Evolutionary conservation across 331 rosid species (phyloP).

Genomic region (Quercus lobata): DNA sequence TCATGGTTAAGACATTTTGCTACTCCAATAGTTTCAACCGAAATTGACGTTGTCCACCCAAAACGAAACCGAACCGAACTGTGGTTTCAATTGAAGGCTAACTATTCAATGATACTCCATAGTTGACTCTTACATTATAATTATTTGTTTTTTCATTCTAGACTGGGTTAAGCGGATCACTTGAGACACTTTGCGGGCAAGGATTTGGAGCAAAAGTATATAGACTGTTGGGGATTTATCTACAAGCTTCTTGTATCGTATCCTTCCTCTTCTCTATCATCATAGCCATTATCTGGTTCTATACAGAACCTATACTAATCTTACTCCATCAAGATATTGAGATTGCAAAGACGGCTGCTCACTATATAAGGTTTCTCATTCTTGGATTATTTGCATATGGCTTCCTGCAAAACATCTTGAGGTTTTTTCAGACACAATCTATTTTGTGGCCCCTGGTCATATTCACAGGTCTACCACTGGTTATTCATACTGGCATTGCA

Average conservation of each 20-base stretch:
- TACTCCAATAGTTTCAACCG: too few species aligned
- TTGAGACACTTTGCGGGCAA: conserved; percentile 86
- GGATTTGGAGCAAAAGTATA: conserved; percentile 61
- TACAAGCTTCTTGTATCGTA: conserved; percentile 68
- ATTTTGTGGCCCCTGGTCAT: too few species aligned
- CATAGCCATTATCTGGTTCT: conserved; percentile 58
- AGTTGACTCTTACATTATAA: neutral
- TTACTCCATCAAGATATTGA: conserved; percentile 59
- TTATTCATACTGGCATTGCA: too few species aligned
- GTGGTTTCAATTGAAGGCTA: neutral
- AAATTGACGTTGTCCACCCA: too few species aligned
- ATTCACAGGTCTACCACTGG: too few species aligned
- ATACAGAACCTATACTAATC: conserved; percentile 53
- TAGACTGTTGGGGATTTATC: conserved; percentile 60
- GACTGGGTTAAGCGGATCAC: conserved; percentile 82
- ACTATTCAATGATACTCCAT: neutral
- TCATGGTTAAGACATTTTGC: too few species aligned
- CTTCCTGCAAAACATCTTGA: too few species aligned
- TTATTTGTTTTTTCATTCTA: conserved; percentile 13
- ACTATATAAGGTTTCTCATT: conserved; percentile 53
- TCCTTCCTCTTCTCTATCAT: conserved; percentile 40
- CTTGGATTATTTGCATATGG: too few species aligned
- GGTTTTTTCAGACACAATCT: too few species aligned
- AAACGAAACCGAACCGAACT: too few species aligned
- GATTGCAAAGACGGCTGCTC: conserved; percentile 49